Base-by-base conservation (phyloP, 2,329 filamentous ascomycete species). In the Penicillium sp. region DNA sequence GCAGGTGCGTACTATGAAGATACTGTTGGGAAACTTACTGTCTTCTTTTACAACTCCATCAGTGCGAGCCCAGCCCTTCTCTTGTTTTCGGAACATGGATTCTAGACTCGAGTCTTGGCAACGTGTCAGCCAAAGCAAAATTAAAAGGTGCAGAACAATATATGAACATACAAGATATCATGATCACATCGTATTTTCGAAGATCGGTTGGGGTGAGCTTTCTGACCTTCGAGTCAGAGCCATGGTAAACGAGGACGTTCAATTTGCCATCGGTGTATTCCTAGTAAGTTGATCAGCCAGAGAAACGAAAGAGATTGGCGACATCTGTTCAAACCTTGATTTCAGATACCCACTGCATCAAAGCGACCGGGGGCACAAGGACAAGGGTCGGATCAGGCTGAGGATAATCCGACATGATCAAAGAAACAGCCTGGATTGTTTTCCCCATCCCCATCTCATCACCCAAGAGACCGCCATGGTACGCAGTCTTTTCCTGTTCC, bases 401-500 rank as follows among this genome's bases (percentile, higher is more conserved):
- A 3, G 92, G 93, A 67, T 90, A 97, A 71, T 97, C 92, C 1
- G 93, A 97, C 94, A 97, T 97, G 73, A 99, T 92, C 43, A 99
- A 82, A 3, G 93, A 97, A 18, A 99, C 94, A 2, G 94, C 93
- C 74, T 99, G 94, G 49, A 99, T 97, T 0, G 94, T 99, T 78
- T 99, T 99, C 48, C 94, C 94, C 77, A 99, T 89, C 6, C 94
- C 94, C 94, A 99, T 99, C 75, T 99, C 94, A 65, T 99, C 94
- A 56, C 94, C 94, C 2, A 99, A 82, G 2, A 99, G 80, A 14
- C 94, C 94, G 18, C 94, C 94, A 68, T 87, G 90, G 83, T 92
- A 97, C 37, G 88, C 77, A 0, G 85, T 89, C 74, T 89, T 80
- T 71, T 99, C 94, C 82, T 97, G 96, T 53, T 83, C 87, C 57